Evolutionary conservation across 345 rosid genomes (phyloP), one percentile per base, ranked within the genome.

Genomic region (Corchorus olitorius): DNA sequence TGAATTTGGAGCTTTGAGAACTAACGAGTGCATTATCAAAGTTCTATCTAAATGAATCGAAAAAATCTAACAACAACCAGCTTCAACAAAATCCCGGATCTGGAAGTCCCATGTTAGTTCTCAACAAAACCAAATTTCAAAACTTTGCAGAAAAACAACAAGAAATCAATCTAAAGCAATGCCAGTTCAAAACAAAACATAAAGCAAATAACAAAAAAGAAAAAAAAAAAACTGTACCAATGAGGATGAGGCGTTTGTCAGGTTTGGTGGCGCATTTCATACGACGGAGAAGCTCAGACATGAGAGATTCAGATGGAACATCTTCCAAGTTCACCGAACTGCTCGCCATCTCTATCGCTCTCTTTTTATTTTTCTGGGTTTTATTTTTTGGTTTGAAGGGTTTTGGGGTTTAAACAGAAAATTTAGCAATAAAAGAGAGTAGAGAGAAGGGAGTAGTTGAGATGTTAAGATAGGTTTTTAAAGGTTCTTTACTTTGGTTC

Each of bases 231-330:
- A 56, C 35, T 3, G 27, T 84, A 93, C 99, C 99, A 49, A 95
- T 80, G 87, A 95, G 91, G 73, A 95, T 85, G 89, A 95, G 94
- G 77, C 97, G 98, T 80, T 92, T 93, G 78, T 95, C 97, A 49
- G 99, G 96, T 58, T 90, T 92, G 78, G 96, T 20, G 69, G 97
- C 83, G 81, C 99, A 95, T 75, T 86, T 90, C 94, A 95, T 82
- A 72, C 99, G 98, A 71, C 96, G 99, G 77, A 95, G 97, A 75
- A 95, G 94, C 88, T 95, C 98, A 34, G 84, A 82, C 96, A 89
- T 92, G 81, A 95, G 96, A 86, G 91, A 84, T 46, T 87, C 84
- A 2, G 97, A 88, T 14, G 90, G 91, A 50, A 93, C 88, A 78
- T 95, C 97, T 83, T 95, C 99, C 85, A 95, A 77, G 82, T 84